Base-by-base conservation (phyloP, 495 filamentous ascomycete genomes). In the Trichocladium uniseriatum region DNA sequence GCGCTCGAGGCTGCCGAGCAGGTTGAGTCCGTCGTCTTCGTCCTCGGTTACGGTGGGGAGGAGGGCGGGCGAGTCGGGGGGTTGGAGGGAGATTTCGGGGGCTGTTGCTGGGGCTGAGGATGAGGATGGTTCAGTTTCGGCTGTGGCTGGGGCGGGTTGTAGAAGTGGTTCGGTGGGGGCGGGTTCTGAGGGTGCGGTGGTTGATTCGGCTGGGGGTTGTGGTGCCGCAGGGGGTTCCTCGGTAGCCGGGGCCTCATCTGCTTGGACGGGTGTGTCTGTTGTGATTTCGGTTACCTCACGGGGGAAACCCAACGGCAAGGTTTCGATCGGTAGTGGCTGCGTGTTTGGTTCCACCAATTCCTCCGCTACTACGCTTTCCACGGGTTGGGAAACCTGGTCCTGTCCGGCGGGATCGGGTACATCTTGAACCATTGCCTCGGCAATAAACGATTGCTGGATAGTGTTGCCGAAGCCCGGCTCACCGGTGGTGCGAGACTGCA, bases 1-100 rank as follows among this genome's bases (percentile, higher is more conserved):
- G 15, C 54, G 45, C 37, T 66, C 63, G 7, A 66, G 61, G 34
- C 56, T 60, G 32, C 60, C 53, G 6, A 66, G 51, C 43, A 64
- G 27, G 28, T 62, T 55, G 11, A 59, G 48, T 11, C 56, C 61
- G 34, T 59, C 63, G 34, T 62, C 63, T 13, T 64, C 63, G 34
- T 59, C 56, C 1, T 51, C 58, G 3, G 46, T 43, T 1, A 39
- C 42, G 0, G 58, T 49, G 6, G 60, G 60, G 7, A 53, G 49
- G 5, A 58, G 45, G 14, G 45, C 43, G 10, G 57, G 59, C 11
- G 57, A 57, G 22, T 32, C 55, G 31, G 57, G 57, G 0, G 54
- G 53, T 15, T 51, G 39, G 10, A 44, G 47, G 11, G 42, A 13
- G 38, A 18, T 28, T 8, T 22, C 20, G 16, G 45, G 28, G 28